Conservation (phyloP, 1,284 basidiomycete species). For the Ganoderma lingzhi region DNA sequence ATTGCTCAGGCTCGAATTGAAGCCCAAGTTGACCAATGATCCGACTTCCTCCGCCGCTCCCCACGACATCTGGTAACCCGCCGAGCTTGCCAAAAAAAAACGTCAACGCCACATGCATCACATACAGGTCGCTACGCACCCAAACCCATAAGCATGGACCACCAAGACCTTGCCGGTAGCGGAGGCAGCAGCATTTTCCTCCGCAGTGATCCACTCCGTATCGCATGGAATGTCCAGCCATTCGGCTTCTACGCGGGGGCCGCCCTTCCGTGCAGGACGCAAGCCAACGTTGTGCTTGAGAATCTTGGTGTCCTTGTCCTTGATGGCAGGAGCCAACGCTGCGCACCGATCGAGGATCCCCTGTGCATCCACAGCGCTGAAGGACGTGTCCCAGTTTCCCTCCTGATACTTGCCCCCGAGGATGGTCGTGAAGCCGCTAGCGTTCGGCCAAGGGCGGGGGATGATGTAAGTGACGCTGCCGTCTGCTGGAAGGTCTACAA, state of each 20-base stretch:
- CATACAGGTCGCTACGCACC: conserved; percentile 38
- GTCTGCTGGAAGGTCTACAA: conserved; percentile 58
- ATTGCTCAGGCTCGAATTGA: conserved; percentile 13
- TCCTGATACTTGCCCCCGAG: conserved; percentile 64
- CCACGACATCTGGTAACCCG: conserved; percentile 80
- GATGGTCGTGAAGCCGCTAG: conserved; percentile 52
- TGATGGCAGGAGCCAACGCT: conserved; percentile 47
- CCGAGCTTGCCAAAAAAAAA: conserved; percentile 56
- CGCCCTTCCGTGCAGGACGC: conserved; percentile 73
- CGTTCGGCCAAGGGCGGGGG: conserved; percentile 51
- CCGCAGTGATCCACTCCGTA: conserved; percentile 40
- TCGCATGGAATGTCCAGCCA: conserved; percentile 51
- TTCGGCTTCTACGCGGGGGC: conserved; percentile 73
- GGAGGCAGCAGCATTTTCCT: conserved; percentile 43
- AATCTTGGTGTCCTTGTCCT: conserved; percentile 50
- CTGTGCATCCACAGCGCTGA: conserved; percentile 51
- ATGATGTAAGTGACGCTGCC: conserved; percentile 58
- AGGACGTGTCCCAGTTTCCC: conserved; percentile 56
- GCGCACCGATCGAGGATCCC: conserved; percentile 56
- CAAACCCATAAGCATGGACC: conserved; percentile 77
- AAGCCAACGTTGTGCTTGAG: conserved; percentile 73
- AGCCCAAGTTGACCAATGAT: conserved; percentile 25
- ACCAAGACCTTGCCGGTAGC: conserved; percentile 53
- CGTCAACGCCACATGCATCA: conserved; percentile 38
- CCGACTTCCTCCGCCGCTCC: conserved; percentile 64